Evolutionary conservation across 2,329 filamentous ascomycete genomes (phyloP), one percentile per base, ranked within the genome.

Genomic region (Meredithiella fracta): DNA sequence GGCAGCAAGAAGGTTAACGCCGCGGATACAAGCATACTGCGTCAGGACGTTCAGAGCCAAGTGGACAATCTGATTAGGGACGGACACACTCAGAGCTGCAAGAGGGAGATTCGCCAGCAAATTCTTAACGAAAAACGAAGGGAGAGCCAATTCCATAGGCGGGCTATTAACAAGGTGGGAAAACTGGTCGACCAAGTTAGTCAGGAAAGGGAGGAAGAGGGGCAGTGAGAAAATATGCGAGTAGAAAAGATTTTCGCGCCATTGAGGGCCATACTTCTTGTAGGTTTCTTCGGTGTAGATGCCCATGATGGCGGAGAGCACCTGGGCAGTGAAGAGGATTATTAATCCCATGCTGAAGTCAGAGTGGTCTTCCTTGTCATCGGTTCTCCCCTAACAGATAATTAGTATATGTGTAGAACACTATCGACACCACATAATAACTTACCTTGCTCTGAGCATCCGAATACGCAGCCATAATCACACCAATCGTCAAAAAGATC

Each of bases 171-270:
- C 75, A 20, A 92, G 73, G 58, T 74, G 77, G 54, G 69, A 65
- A 60, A 86, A 84, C 63, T 87, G 84, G 17, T 73, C 69, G 54
- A 71, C 69, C 63, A 92, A 76, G 2, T 78, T 79, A 1, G 77
- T 76, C n/a, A 78, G 67, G 61, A 91, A 84, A 2, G 83, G 85
- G 1, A 85, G 63, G 64, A 91, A 92, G 22, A 92, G 73, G 0
- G 86, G 85, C 47, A 92, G 70, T 0, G 84, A 86, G 22, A 91
- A 73, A 6, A 87, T 67, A 61, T 85, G 82, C 1, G 86, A 94
- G 72, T 97, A 98, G 71, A 98, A 97, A 11, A 98, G 76, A 61
- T 95, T 95, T 67, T 97, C 92, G 62, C 84, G 85, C 88, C 92
- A 97, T 67, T 92, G 85, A 29, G 86, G 85, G 4, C 90, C 89